These are phyloP conservation scores for Ophiostoma quercus DNA, from an alignment of 2,329 filamentous ascomycete genomes.

Conservation along the genomic window DNA sequence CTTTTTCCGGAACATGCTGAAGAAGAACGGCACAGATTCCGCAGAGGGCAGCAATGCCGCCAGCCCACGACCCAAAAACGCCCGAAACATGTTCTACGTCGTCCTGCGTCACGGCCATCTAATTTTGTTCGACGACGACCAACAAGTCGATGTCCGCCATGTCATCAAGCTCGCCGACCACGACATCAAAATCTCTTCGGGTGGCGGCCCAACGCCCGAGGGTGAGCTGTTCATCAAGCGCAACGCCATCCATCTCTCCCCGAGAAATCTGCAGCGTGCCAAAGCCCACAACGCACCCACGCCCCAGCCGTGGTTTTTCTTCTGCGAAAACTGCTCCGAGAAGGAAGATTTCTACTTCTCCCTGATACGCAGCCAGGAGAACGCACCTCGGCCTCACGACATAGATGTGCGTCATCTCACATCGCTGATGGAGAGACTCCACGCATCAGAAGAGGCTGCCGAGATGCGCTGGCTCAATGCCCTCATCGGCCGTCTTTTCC, in stretches of 20 bases:
- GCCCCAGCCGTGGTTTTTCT: conserved; percentile 85
- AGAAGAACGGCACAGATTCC: conserved; percentile 46
- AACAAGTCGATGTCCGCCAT: conserved; percentile 91
- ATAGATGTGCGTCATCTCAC: conserved; percentile 87
- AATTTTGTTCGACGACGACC: conserved; percentile 95
- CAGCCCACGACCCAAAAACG: conserved; percentile 55
- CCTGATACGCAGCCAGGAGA: conserved; percentile 75
- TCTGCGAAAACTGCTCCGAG: conserved; percentile 89
- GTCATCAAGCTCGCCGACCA: conserved; percentile 91
- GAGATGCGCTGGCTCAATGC: conserved; percentile 94
- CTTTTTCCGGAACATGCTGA: conserved; percentile 95
- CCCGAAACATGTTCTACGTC: conserved; percentile 88
- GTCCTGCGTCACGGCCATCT: conserved; percentile 90
- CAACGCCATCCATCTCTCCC: conserved; percentile 77
- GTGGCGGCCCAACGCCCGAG: conserved; percentile 71
- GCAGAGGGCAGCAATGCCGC: conserved; percentile 45
- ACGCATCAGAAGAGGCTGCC: conserved; percentile 84
- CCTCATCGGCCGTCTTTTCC: conserved; percentile 78
- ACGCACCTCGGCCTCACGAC: conserved; percentile 62
- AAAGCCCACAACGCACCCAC: conserved; percentile 50
- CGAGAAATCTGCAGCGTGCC: conserved; percentile 47
- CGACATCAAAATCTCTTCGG: conserved; percentile 72
- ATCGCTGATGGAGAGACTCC: conserved; percentile 79
- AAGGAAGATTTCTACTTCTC: conserved; percentile 99
- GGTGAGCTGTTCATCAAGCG: conserved; percentile 94